A percentile compares a stretch with the other conserved stretches of the same genome.
phyloP scores from a whole-genome alignment of 805 yeast genomes.

The Phaffomyces antillensis region DNA sequence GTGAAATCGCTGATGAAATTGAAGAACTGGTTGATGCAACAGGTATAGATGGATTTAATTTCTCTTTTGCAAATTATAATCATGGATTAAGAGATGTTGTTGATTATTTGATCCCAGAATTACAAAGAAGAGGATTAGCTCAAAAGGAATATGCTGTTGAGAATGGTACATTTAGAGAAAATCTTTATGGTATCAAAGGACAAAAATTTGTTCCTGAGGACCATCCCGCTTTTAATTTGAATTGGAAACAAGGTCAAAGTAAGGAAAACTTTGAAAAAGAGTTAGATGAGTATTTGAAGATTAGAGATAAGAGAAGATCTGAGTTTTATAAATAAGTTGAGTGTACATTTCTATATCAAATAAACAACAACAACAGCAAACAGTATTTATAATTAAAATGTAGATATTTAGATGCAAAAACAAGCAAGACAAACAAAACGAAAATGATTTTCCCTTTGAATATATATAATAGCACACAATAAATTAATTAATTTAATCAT shows the following conservation, averaged over 20 bases:
- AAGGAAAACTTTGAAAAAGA: no score
- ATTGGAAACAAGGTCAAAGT: no score
- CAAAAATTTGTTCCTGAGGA: no score
- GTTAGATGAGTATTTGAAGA: no score
- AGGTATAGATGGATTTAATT: constrained; percentile 37
- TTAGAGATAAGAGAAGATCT: no score
- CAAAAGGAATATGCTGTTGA: constrained; percentile 24
- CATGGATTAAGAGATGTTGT: constrained; percentile 34
- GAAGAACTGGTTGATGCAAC: constrained; percentile 32
- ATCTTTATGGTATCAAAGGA: constrained; percentile 15
- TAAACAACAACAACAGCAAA: constrained; percentile 10
- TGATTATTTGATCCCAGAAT: constrained; percentile 30
- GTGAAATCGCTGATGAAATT: constrained; percentile 34
- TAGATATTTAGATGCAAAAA: constrained; percentile 16
- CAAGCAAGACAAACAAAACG: not conserved
- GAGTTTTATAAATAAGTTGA: no score
- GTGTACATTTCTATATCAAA: no score
- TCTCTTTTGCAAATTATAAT: constrained; percentile 32
- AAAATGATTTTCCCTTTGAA: not conserved
- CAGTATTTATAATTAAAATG: constrained; percentile 3
- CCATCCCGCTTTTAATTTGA: no score
- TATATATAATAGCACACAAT: constrained; percentile 1
- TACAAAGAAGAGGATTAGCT: constrained; percentile 29
- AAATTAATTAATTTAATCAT: not conserved
- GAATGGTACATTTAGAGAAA: constrained; percentile 32